These are phyloP conservation scores for Saccharomycopsis microspora DNA, from an alignment of 805 yeast species.

Conservation along the genomic window DNA sequence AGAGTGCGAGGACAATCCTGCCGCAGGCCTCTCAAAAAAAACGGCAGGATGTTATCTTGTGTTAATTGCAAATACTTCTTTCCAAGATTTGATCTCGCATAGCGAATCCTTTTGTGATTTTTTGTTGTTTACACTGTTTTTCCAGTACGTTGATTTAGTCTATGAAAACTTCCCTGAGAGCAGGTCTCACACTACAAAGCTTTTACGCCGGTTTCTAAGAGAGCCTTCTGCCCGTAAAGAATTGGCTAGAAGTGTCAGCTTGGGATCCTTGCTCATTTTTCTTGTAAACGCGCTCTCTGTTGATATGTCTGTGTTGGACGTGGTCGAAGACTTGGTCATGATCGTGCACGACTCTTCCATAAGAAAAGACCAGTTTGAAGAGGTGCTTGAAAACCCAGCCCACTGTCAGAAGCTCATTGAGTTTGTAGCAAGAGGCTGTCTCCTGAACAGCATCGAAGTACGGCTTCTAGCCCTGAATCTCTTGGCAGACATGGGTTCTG, in stretches of 20 bases:
- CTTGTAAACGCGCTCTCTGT: background rate
- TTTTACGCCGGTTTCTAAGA: too few relatives aligned
- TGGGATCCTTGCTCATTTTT: background rate
- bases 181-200: too few relatives aligned
- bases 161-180: background rate
- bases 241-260: background rate
- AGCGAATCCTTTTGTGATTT: slow-evolving; percentile 1
- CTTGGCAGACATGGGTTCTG: too few relatives aligned
- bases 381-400: background rate
- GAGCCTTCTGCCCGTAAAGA: background rate
- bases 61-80: background rate
- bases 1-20: background rate
- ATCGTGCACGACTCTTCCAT: background rate
- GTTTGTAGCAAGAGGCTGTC: background rate
- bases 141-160: slow-evolving; percentile 1
- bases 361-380: background rate
- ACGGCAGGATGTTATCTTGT: background rate
- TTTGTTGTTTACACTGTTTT: background rate
- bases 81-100: background rate
- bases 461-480: background rate
- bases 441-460: background rate
- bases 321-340: background rate
- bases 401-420: background rate
- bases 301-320: too few relatives aligned
- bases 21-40: background rate